Conservation (phyloP, 768 basidiomycete genomes). For the Pluteus cervinus region DNA sequence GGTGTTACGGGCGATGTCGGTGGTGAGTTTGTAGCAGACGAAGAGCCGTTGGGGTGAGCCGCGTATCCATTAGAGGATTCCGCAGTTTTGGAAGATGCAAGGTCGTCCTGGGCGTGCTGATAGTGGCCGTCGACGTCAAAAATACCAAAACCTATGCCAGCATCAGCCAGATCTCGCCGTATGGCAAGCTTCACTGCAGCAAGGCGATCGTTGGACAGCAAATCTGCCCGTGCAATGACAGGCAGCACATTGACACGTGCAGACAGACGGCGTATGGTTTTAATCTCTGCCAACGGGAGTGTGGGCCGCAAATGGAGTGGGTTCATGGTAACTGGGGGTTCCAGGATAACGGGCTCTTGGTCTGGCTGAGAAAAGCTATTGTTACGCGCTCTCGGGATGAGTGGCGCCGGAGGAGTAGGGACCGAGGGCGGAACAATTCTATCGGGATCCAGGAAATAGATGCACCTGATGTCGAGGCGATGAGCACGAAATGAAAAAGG, state of each 20-base stretch:
- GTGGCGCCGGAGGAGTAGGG: slow-evolving; percentile 59
- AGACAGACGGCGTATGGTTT: slow-evolving; percentile 73
- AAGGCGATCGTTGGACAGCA: slow-evolving; percentile 76
- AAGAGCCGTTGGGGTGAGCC: slow-evolving; percentile 44
- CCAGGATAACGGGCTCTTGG: slow-evolving; percentile 71
- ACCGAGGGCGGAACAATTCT: slow-evolving; percentile 67
- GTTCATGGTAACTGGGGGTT: slow-evolving; percentile 72
- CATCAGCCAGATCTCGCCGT: slow-evolving; percentile 73
- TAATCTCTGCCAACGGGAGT: slow-evolving; percentile 66
- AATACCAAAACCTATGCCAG: slow-evolving; percentile 85
- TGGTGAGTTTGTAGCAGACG: slow-evolving; percentile 49
- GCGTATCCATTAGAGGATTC: slow-evolving; percentile 50
- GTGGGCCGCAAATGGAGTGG: slow-evolving; percentile 62
- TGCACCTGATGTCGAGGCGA: slow-evolving; percentile 45
- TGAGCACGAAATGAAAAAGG: slow-evolving; percentile 13
- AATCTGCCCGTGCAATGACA: slow-evolving; percentile 77
- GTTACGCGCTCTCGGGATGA: slow-evolving; percentile 61
- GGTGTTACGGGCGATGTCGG: slow-evolving; percentile 62
- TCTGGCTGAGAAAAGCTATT: slow-evolving; percentile 70
- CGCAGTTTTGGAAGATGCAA: slow-evolving; percentile 39
- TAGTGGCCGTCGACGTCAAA: slow-evolving; percentile 70
- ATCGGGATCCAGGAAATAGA: slow-evolving; percentile 87
- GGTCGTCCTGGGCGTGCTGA: slow-evolving; percentile 38
- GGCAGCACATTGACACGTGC: slow-evolving; percentile 84
- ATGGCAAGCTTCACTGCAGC: slow-evolving; percentile 75